Evolutionary conservation across 805 yeast species (phyloP).

Genomic region (Pichia sporocuriosa): DNA sequence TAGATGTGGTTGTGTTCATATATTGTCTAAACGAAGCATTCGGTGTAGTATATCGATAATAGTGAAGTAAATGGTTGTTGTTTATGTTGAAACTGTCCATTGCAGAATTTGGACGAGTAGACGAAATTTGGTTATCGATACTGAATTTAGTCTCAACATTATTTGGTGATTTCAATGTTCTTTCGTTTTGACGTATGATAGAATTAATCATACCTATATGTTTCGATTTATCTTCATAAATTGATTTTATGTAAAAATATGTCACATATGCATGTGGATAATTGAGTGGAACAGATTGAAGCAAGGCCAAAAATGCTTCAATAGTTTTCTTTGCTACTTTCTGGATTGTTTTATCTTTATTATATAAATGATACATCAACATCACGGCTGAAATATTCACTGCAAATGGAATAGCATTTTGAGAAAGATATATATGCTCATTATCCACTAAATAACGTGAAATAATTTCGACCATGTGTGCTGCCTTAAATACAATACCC

Average conservation of each 20-base stretch:
- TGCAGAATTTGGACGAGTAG: too few relatives aligned
- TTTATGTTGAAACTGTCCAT: too few relatives aligned
- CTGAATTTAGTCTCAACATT: too few relatives aligned
- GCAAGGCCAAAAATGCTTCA: constrained; percentile 24
- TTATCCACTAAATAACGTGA: constrained; percentile 52
- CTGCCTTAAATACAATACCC: constrained; percentile 78
- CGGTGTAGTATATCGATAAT: too few relatives aligned
- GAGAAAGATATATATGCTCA: constrained; percentile 38
- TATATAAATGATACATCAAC: constrained; percentile 61
- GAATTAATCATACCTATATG: constrained; percentile 1
- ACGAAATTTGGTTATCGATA: too few relatives aligned
- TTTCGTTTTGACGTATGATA: not conserved
- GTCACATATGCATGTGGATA: constrained; percentile 50
- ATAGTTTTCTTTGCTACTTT: constrained; percentile 22
- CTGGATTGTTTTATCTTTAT: constrained; percentile 21
- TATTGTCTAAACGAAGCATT: too few relatives aligned
- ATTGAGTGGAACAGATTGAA: constrained; percentile 39
- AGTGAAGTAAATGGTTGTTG: too few relatives aligned
- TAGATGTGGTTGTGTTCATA: too few relatives aligned
- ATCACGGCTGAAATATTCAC: constrained; percentile 60
- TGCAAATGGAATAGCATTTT: constrained; percentile 33
- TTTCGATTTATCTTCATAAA: constrained; percentile 30
- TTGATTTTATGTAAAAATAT: constrained; percentile 40
- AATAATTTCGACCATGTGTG: constrained; percentile 64
- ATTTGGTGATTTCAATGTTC: too few relatives aligned